Percentiles rank a stretch among this genome's conserved stretches.
These are phyloP conservation scores for Ocimum tenuiflorum DNA, from an alignment of 257 asterid genomes.

Conservation along the genomic window DNA sequence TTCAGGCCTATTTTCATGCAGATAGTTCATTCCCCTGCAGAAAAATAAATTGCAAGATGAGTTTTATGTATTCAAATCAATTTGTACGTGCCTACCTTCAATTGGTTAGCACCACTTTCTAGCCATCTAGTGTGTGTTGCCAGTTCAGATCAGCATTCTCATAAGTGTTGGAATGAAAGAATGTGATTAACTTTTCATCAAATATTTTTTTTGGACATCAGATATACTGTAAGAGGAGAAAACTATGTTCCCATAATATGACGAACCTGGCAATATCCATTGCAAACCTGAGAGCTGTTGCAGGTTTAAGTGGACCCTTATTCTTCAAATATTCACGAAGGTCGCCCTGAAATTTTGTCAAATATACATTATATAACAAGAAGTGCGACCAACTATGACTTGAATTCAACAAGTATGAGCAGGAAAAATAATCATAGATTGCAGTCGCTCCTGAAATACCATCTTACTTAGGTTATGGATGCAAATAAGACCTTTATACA, in stretches of 20 bases:
- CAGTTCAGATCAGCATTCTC: too few species aligned
- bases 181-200: not conserved
- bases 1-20: slow-evolving; percentile 73
- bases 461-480: not conserved
- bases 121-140: not conserved
- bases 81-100: not conserved
- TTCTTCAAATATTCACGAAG: slow-evolving; percentile 56
- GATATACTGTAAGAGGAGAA: not conserved
- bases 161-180: not conserved
- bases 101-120: not conserved
- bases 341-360: slow-evolving; percentile 56
- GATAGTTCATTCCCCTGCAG: slow-evolving; percentile 91
- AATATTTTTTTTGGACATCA: not conserved
- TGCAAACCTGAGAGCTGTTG: slow-evolving; percentile 81
- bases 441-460: not conserved
- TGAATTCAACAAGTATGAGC: not conserved
- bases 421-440: too few species aligned
- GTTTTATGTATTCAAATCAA: not conserved
- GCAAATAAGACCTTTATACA: not conserved
- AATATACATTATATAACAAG: slow-evolving; percentile 9
- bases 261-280: slow-evolving; percentile 89
- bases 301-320: slow-evolving; percentile 74
- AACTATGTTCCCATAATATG: not conserved
- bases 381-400: not conserved
- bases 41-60: slow-evolving; percentile 17